Evolutionary conservation across 2,329 filamentous ascomycete species (phyloP), one percentile per base, ranked within the genome.

Genomic region (Pestalotiopsis sp.): DNA sequence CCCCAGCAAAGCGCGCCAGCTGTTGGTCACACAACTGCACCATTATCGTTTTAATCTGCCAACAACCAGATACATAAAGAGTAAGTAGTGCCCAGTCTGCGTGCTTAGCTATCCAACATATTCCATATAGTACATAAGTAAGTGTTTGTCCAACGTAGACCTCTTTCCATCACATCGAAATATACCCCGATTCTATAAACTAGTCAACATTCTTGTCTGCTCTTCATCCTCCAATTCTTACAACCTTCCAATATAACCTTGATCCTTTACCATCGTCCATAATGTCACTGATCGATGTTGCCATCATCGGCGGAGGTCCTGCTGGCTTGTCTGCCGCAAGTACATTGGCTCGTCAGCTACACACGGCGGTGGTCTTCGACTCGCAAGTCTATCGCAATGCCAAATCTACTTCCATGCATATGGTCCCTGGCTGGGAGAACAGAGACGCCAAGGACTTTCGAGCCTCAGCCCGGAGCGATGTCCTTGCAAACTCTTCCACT

Each of bases 271-370:
- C 4, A 11, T 14, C 2, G 25, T 27, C 20, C 7, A 60, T 3
- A 20, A 63, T 63, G 5, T 3, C 31, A 9, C 38, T 63, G 14
- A 20, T 40, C 27, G 67, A 68, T 45, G 63, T 57, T 40, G 20
- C 49, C 12, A 57, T 66, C 27, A 41, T 68, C n/a, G 67, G 67
- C 40, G 67, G 38, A 5, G 67, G 67, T 13, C 67, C 67, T n/a
- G 52, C 67, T 2, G 67, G 67, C 7, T 41, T 68, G 6, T 36
- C 41, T 56, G 27, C 56, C 1, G 67, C 63, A 2, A 14, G n/a
- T 4, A 56, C 41, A 4, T 40, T 68, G 9, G 63, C 57, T 2
- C 67, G 63, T 41, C 62, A 61, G 62, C 40, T 65, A 6, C 63
- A 66, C 13, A 66, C 67, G 2, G 63, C 40, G 6, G 1, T 56